Evolutionary conservation across 768 basidiomycete genomes (phyloP), one percentile per base, ranked within the genome.

Genomic region (Sistotremastrum niveocremeum): DNA sequence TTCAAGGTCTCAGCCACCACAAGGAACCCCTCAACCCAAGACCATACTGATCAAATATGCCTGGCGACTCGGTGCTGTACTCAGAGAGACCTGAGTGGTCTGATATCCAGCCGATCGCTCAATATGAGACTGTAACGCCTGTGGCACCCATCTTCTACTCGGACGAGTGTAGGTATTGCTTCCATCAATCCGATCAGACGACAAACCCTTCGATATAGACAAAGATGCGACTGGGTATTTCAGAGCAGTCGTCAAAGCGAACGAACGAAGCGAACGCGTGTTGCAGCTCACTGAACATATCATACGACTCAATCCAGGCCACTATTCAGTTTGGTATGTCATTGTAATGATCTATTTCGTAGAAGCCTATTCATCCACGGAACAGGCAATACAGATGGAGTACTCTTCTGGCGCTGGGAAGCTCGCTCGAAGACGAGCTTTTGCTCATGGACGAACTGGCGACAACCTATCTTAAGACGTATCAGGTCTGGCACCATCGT

Each of bases 401-500:
- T 57, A 93, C 89, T 2, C 73, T 97, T 2, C 54, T 91, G 2
- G 73, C 75, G 3, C 61, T 86, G 49, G 60, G 79, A 6, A 64
- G 75, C 3, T 71, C 84, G 30, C 70, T 98, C 48, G 72, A 79
- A n/a, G 68, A 62, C 4, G 94, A 99, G 65, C 70, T 97, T 2
- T 64, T 62, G 44, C 69, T 94, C 34, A 91, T 95, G 79, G 86
- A 95, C 65, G 80, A 80, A 52, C 73, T 97, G 45, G 85, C 90
- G 20, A 72, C 81, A 52, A 71, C 72, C 52, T 81, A 81, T 61
- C 72, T 97, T 57, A 99, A 98, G 67, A 90, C 83, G 7, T 98
- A 98, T 62, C 95, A 99, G 67, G 93, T 98, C 29, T 98, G 95
- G 95, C 93, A 84, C 64, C 86, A 90, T 57, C 80, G 87, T 38